Percentiles rank a stretch among this genome's conserved stretches.
Conservation (phyloP, 2,329 filamentous ascomycete genomes). For the Amauroascus niger region DNA sequence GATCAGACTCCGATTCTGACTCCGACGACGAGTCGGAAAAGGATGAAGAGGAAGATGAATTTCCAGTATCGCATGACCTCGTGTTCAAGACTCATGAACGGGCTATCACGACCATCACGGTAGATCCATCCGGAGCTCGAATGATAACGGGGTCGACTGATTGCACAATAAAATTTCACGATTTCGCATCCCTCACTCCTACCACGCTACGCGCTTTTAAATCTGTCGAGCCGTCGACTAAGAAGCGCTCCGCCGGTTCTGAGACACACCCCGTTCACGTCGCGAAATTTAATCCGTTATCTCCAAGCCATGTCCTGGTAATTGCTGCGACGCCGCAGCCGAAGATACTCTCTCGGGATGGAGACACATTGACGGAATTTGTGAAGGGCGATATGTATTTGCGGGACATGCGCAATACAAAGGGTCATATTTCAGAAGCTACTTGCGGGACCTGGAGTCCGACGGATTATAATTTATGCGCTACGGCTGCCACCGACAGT, state of each 20-base stretch:
- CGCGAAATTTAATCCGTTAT: constrained; percentile 73
- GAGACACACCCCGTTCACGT: constrained; percentile 86
- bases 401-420: constrained; percentile 93
- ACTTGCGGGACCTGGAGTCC: constrained; percentile 88
- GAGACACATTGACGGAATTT: constrained; percentile 75
- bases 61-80: constrained; percentile 85
- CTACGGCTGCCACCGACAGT: constrained; percentile 89
- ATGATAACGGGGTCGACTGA: constrained; percentile 87
- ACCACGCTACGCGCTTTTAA: constrained; percentile 91
- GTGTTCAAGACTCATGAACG: constrained; percentile 86
- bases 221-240: constrained; percentile 73
- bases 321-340: constrained; percentile 83
- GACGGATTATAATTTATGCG: constrained; percentile 69
- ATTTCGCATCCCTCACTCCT: constrained; percentile 91
- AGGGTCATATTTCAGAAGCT: constrained; percentile 88
- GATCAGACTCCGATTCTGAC: constrained; percentile 41
- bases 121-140: constrained; percentile 76
- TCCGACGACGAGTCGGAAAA: constrained; percentile 54
- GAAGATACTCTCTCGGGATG: constrained; percentile 80
- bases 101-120: constrained; percentile 69
- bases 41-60: constrained; percentile 78
- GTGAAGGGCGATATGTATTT: constrained; percentile 98
- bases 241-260: constrained; percentile 58
- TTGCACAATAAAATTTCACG: constrained; percentile 83
- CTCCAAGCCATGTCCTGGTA: constrained; percentile 72